Base-by-base conservation (phyloP, 2,329 filamentous ascomycete genomes). In the Xylariaceae sp. region DNA sequence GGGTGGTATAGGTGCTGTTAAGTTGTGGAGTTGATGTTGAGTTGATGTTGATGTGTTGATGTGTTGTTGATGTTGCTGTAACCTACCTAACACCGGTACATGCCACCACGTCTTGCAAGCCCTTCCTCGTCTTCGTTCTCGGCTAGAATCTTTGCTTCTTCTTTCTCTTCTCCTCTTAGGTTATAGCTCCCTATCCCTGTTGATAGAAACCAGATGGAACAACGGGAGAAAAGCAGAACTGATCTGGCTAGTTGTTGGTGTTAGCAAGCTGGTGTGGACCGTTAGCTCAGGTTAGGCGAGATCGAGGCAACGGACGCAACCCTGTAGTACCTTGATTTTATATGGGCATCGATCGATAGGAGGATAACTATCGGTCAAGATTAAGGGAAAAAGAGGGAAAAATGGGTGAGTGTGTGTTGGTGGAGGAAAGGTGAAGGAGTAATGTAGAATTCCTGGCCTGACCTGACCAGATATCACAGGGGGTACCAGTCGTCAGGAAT, bases 1-100 rank as follows among this genome's bases (percentile, higher is more conserved):
- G 59, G 30, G 54, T 35, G 39, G 54, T 50, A 52, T 30, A 30
- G 23, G 23, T 51, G 17, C 55, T 60, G 45, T 18, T 45, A 45
- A 37, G 17, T 48, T 56, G 61, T 53, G 49, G 15, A 51, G 23
- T 35, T 11, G 49, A 34, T 4, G 50, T 13, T 30, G 4, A 30
- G 23, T 30, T 30, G 23, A 30, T n/a, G 23, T 1, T 30, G 23
- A 30, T 30, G 23, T 30, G 23, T 30, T 30, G 23, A 30, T 30
- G 23, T 4, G 23, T 30, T 30, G 23, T 30, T 30, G 23, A 30
- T 5, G 3, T 51, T 51, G 9, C 37, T 41, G 37, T 13, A 41
- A 49, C 15, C 17, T 18, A 17, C 13, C 44, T 15, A 17, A 30
- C 1, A 30, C 23, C 23, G 23, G 23, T 30, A 30, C 23, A 30